Evolutionary conservation across 345 rosid genomes (phyloP).

Genomic region (Lumnitzera littorea): DNA sequence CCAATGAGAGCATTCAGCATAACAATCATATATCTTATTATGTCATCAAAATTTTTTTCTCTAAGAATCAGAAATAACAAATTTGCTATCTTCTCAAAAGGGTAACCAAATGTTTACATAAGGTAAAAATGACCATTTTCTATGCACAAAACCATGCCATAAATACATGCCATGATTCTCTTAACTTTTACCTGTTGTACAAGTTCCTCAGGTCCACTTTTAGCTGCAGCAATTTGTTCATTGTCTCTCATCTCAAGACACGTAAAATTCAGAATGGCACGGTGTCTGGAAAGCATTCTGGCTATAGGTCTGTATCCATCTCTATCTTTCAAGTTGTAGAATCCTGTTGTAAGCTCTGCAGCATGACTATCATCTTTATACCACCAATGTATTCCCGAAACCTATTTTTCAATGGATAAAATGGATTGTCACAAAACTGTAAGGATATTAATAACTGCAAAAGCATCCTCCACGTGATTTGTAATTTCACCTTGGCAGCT

Average conservation of each 20-base stretch:
- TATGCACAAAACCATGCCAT: not conserved
- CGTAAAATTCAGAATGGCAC: conserved; percentile 64
- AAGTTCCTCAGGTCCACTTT: conserved; percentile 75
- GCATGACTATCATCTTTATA: conserved; percentile 64
- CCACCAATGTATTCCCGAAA: conserved; percentile 95
- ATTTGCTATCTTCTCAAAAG: no score
- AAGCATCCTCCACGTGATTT: not conserved
- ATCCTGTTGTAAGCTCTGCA: conserved; percentile 84
- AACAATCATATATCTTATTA: no score
- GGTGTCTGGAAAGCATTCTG: conserved; percentile 60
- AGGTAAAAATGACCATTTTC: not conserved
- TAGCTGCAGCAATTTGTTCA: conserved; percentile 49
- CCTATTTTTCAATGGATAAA: conserved; percentile 24
- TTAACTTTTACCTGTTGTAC: conserved; percentile 54
- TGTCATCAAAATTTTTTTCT: no score
- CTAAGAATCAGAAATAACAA: no score
- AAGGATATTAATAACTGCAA: no score
- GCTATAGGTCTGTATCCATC: conserved; percentile 75
- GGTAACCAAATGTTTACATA: not conserved
- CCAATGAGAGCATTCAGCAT: not conserved
- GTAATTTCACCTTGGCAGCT: conserved; percentile 60
- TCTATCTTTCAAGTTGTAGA: conserved; percentile 57
- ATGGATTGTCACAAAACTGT: no score
- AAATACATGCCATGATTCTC: not conserved
- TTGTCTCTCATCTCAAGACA: conserved; percentile 78